Base-by-base conservation (phyloP, 129 eudicot species). In the Escallonia herrerae region DNA sequence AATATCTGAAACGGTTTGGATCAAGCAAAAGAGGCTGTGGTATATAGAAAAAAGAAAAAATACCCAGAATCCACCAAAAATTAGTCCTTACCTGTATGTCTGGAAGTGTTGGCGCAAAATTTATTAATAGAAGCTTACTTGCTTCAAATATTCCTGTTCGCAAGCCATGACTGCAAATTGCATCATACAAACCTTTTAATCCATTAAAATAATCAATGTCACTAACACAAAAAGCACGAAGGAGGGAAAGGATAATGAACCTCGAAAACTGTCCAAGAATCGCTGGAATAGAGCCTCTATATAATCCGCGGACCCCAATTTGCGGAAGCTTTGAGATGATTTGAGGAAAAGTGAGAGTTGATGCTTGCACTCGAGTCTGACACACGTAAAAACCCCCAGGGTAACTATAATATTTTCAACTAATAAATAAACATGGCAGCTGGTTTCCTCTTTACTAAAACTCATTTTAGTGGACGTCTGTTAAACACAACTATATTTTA, bases 281-380 rank as follows among this genome's bases (percentile, higher is more conserved):
- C 38, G 98, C 98, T 41, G 98, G 98, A 75, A 93, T 70, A 11
- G 96, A 93, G 58, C 98, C 98, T 71, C 84, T 70, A 57, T 93
- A 93, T 54, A 93, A 76, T 51, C 96, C 98, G n/a, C 84, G 91
- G 55, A 76, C 90, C 79, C 98, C 98, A 79, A 88, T 76, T 77
- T 93, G 75, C 3, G 96, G 98, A 72, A 93, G 83, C 77, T 84
- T 85, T 7, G 95, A 81, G 39, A 93, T 67, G 63, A 93, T 86
- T 67, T 93, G 91, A 6, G 91, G 96, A 65, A 93, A 88, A 47
- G 82, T 69, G 51, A 85, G 83, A 4, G 95, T 83, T 43, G 98
- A 93, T 65, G 96, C 90, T 83, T 93, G 98, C n/a, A 93, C 95
- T 60, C 83, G 83, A 70, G 98, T 93, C 98, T 88, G 83, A 50